A percentile compares a stretch with the other conserved stretches of the same genome.
Evolutionary conservation across 2,329 filamentous ascomycete species (phyloP).

Genomic region (Akanthomyces uredinophilus): DNA sequence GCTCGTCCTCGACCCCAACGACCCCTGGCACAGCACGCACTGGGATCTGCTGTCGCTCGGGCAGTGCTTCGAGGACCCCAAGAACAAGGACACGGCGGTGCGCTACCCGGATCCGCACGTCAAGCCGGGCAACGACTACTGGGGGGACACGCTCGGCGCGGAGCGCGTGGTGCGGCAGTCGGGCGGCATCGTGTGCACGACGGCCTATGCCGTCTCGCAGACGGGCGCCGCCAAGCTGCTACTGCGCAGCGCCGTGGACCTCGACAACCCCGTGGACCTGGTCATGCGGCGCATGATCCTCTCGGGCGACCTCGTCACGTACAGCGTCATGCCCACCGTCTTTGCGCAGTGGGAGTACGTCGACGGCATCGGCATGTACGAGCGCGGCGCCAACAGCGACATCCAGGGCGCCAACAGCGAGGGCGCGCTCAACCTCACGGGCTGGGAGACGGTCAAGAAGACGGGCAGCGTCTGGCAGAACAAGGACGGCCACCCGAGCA

Average conservation of each 20-base stretch:
- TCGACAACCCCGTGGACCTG: conserved; percentile 25
- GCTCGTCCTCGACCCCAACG: neutral
- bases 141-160: conserved; percentile 17
- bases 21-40: conserved; percentile 15
- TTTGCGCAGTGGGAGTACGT: conserved; percentile 25
- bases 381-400: conserved; percentile 21
- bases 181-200: conserved; percentile 23
- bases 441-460: conserved; percentile 5
- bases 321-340: conserved; percentile 22
- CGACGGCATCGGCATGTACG: conserved; percentile 20
- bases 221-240: conserved; percentile 26
- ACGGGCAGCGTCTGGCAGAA: conserved; percentile 10
- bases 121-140: conserved; percentile 17
- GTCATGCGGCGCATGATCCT: conserved; percentile 22
- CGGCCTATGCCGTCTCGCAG: conserved; percentile 24
- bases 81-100: conserved; percentile 7
- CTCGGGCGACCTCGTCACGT: conserved; percentile 20
- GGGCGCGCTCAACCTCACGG: conserved; percentile 1
- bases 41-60: conserved; percentile 14
- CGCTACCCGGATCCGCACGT: conserved; percentile 19
- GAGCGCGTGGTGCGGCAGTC: conserved; percentile 23
- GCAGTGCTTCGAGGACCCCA: conserved; percentile 8
- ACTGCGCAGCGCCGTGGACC: conserved; percentile 17
- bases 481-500: neutral
- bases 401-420: conserved; percentile 20